These are phyloP conservation scores for Lasiosphaeria hispida DNA, from an alignment of 495 filamentous ascomycete species.

Conservation along the genomic window DNA sequence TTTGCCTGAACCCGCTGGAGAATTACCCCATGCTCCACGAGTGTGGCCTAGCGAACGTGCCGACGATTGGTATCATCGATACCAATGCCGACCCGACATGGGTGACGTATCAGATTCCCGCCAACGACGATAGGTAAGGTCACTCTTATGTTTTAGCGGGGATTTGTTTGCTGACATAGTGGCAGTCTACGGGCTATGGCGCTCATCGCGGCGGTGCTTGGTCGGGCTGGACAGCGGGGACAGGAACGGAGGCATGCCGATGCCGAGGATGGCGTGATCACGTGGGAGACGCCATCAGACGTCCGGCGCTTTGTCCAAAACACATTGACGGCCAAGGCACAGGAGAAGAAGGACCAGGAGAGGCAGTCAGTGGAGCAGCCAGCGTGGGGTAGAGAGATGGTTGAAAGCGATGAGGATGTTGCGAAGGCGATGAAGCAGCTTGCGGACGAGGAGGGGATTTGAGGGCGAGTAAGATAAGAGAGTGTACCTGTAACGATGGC, in stretches of 20 bases:
- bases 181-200: constrained; percentile 70
- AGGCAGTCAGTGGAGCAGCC: background rate
- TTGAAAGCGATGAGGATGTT: background rate
- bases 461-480: background rate
- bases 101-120: constrained; percentile 95
- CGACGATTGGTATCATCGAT: constrained; percentile 92
- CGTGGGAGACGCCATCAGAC: constrained; percentile 52
- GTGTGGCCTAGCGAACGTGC: constrained; percentile 81
- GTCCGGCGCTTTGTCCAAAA: constrained; percentile 28
- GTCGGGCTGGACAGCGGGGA: constrained; percentile 77
- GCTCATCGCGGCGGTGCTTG: constrained; percentile 82
- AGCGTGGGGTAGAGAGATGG: background rate
- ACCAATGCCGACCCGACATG: constrained; percentile 89
- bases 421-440: background rate
- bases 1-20: constrained; percentile 89
- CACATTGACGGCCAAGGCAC: background rate
- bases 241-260: constrained; percentile 59
- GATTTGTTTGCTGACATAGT: constrained; percentile 7
- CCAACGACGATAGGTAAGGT: constrained; percentile 87
- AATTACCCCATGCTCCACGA: constrained; percentile 88
- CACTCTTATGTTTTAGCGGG: background rate
- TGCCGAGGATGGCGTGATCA: constrained; percentile 57
- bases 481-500: constrained; percentile 8
- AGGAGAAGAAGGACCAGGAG: background rate
- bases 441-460: background rate